Evolutionary conservation across 2,329 filamentous ascomycete genomes (phyloP), one percentile per base, ranked within the genome.

Genomic region (Neophaeococcomyces mojaviensis): DNA sequence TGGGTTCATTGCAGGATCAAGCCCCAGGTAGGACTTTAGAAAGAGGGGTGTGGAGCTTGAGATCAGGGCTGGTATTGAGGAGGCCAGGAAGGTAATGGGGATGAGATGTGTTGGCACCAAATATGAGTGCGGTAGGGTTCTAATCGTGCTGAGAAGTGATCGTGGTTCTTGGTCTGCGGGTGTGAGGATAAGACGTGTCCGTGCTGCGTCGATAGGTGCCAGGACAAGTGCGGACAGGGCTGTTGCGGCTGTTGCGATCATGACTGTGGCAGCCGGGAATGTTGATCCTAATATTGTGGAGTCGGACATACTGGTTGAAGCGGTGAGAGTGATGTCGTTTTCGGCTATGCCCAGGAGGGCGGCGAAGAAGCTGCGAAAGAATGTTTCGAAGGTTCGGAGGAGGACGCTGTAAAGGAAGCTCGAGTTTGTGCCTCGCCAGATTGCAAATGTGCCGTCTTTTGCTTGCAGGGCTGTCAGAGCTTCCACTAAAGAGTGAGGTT

Each of bases 361-460:
- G 36, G 88, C 88, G n/a, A 97, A 74, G 43, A 96, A 76, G 58
- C 88, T 92, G 58, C 88, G 79, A 8, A 89, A 86, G 82, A 94
- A 98, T 56, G 87, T 89, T 63, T 97, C 92, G 24, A 95, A 70
- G 6, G 94, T 83, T 9, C 88, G 88, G 51, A 89, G 79, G 15
- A 97, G 74, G 38, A 96, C 79, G 0, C 82, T 86, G 67, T 97
- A 95, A 40, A 97, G 73, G 60, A 97, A 98, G 1, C 88, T 94
- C 12, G 86, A 81, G 62, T 97, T 97, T 31, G 88, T 87, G 7
- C 84, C 77, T 64, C 96, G 96, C 89, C 90, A 98, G 4, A 96
- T 82, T 3, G 92, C 92, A 75, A 88, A 89, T 0, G 83, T 83
- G 30, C 88, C 87, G 62, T 94, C 90, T 56, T 85, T 90, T 39